Percentiles rank a stretch among this genome's conserved stretches.
Evolutionary conservation across 371 early-diverging fungal genomes (phyloP).

Genomic region (Saksenaea vasiformis): DNA sequence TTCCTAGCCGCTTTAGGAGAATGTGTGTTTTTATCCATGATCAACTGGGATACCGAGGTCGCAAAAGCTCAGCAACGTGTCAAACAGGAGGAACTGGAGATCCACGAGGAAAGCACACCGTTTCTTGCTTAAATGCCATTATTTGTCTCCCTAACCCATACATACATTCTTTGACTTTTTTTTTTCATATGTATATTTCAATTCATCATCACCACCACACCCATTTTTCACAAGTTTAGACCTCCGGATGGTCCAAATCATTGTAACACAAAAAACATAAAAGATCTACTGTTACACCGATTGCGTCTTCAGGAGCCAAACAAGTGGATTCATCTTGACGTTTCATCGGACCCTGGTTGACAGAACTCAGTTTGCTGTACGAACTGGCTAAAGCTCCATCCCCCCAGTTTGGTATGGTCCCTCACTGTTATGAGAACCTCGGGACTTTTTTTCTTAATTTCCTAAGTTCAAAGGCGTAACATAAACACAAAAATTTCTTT

Average conservation of each 20-base stretch:
- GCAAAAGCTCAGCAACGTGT: slow-evolving; percentile 38
- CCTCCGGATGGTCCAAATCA: background rate
- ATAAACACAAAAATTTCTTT: too few species aligned
- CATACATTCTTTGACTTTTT: background rate
- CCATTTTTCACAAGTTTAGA: background rate
- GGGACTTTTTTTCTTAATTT: too few species aligned
- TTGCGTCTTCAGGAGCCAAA: background rate
- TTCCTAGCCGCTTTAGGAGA: slow-evolving; percentile 53
- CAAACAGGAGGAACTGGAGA: slow-evolving; percentile 19
- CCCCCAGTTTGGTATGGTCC: too few species aligned
- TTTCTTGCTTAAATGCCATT: background rate
- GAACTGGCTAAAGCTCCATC: too few species aligned
- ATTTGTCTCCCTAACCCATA: background rate
- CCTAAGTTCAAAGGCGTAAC: too few species aligned
- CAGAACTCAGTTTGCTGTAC: too few species aligned
- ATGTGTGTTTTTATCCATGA: slow-evolving; percentile 32
- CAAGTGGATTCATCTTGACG: background rate
- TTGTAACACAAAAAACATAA: background rate
- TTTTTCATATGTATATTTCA: background rate
- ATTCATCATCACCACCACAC: background rate
- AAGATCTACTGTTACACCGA: slow-evolving; percentile 4
- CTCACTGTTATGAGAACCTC: too few species aligned
- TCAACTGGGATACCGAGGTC: slow-evolving; percentile 57
- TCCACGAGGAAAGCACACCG: background rate
- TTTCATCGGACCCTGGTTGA: background rate